Percentiles rank a stretch among this genome's conserved stretches.
These are phyloP conservation scores for Kwoniella europaea DNA, from an alignment of 768 basidiomycete genomes.

Conservation along the genomic window DNA sequence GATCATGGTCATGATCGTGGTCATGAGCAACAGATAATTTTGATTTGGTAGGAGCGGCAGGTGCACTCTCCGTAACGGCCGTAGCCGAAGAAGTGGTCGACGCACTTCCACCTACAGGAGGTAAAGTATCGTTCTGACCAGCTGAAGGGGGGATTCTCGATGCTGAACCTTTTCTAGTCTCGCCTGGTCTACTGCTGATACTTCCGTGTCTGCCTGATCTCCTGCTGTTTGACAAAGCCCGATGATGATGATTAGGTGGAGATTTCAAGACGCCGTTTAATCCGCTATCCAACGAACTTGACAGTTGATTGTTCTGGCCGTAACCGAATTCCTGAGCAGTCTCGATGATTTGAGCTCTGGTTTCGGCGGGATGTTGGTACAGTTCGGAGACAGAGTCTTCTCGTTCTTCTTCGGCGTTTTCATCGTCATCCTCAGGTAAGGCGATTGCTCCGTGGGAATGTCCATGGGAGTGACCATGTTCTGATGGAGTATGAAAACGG, in stretches of 20 bases:
- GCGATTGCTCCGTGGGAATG: constrained; percentile 49
- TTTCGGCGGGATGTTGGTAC: constrained; percentile 67
- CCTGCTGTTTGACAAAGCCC: constrained; percentile 24
- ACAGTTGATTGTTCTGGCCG: constrained; percentile 29
- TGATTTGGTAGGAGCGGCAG: constrained; percentile 22
- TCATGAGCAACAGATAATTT: constrained; percentile 19
- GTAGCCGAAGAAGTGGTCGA: constrained; percentile 31
- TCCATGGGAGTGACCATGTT: constrained; percentile 71
- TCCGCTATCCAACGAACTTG: constrained; percentile 19
- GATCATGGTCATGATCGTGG: constrained; percentile 28
- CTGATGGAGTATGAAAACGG: constrained; percentile 54
- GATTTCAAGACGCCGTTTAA: constrained; percentile 38
- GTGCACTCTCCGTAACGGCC: constrained; percentile 22
- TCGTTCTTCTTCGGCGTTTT: constrained; percentile 32
- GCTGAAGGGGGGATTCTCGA: constrained; percentile 25
- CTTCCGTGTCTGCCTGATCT: constrained; percentile 7
- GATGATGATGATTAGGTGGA: constrained; percentile 27
- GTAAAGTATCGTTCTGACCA: constrained; percentile 39
- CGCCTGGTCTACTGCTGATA: constrained; percentile 26
- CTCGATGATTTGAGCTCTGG: constrained; percentile 65
- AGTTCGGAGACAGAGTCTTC: constrained; percentile 62
- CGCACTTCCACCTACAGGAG: constrained; percentile 27
- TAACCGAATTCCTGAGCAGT: constrained; percentile 77
- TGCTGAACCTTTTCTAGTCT: constrained; percentile 14
- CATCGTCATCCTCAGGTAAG: constrained; percentile 34